phyloP scores from a whole-genome alignment of 768 basidiomycete genomes.

The Hirschioporus abietinus region DNA sequence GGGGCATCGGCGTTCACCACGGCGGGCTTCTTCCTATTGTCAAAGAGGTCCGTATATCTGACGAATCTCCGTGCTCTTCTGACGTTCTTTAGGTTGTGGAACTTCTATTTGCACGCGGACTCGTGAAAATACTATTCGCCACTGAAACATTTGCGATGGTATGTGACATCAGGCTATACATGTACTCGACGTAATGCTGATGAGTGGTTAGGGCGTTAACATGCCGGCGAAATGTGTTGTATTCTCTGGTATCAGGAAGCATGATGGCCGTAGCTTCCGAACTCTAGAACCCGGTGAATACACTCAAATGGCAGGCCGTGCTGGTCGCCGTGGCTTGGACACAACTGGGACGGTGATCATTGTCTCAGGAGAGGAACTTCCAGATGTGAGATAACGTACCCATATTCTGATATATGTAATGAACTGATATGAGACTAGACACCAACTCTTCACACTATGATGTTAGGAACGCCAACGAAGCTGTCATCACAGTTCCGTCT shows the following conservation, averaged over 20 bases:
- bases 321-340: conserved; percentile 93
- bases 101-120: conserved; percentile 88
- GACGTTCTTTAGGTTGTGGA: conserved; percentile 71
- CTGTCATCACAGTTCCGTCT: conserved; percentile 94
- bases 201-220: conserved; percentile 77
- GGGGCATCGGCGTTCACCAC: conserved; percentile 97
- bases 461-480: conserved; percentile 89
- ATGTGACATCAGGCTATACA: conserved; percentile 15
- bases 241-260: conserved; percentile 91
- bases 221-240: conserved; percentile 99
- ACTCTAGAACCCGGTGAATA: conserved; percentile 90
- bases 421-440: conserved; percentile 5
- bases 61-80: conserved; percentile 11
- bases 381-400: conserved; percentile 54
- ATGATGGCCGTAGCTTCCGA: conserved; percentile 90
- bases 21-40: conserved; percentile 94
- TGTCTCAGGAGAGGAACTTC: conserved; percentile 73
- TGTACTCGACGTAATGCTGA: neutral
- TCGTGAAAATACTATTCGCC: conserved; percentile 95
- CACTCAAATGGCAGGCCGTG: conserved; percentile 98
- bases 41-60: conserved; percentile 66
- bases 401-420: neutral
- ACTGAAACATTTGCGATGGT: conserved; percentile 99
- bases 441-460: conserved; percentile 87
- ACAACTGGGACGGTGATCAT: conserved; percentile 95